Conservation (phyloP, 2,329 filamentous ascomycete species). For the Albophoma yamanashiensis region DNA sequence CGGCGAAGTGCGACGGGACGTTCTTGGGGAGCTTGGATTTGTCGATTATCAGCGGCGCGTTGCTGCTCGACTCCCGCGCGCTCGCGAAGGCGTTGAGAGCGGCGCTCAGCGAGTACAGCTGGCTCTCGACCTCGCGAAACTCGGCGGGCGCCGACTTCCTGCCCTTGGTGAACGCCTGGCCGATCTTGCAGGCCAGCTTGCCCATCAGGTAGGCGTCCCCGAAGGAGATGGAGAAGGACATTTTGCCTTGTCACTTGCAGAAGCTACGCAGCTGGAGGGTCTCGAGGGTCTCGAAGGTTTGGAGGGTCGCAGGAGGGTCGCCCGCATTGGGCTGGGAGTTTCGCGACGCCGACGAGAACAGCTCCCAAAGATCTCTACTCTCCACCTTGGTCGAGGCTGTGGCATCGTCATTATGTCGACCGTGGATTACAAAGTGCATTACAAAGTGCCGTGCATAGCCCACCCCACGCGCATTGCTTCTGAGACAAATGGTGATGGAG, state of each 20-base stretch:
- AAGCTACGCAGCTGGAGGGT: neutral
- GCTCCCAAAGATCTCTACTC: neutral
- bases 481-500: neutral
- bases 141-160: conserved; percentile 4
- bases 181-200: conserved; percentile 1
- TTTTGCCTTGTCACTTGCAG: neutral
- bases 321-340: neutral
- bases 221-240: conserved; percentile 1
- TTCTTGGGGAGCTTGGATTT: neutral
- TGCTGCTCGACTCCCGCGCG: neutral
- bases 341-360: neutral
- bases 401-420: neutral
- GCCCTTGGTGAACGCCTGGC: conserved; percentile 4
- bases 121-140: conserved; percentile 4
- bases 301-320: neutral
- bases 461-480: neutral
- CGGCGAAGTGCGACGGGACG: conserved; percentile 1
- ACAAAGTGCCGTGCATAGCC: neutral
- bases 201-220: conserved; percentile 3
- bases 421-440: neutral
- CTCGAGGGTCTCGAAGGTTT: too few species aligned
- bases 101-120: conserved; percentile 5
- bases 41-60: neutral
- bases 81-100: conserved; percentile 4
- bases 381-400: neutral